These are phyloP conservation scores for Saccharomycopsis sp. DNA, from an alignment of 805 yeast genomes.

Conservation along the genomic window DNA sequence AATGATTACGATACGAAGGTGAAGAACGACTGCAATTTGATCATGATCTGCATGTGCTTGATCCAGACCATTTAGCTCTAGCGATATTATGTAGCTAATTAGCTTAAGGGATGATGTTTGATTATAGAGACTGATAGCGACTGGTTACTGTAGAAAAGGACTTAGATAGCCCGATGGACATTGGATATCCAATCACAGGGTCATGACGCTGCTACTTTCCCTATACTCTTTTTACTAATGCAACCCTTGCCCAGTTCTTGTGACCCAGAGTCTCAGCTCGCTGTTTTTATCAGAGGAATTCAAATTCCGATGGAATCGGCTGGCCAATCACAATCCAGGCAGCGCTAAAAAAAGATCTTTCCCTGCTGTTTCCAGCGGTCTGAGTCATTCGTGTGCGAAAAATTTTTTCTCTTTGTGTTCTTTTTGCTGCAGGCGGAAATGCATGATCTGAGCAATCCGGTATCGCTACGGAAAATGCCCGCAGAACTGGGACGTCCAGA, in stretches of 20 bases:
- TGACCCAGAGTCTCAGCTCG: no score
- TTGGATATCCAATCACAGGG: background rate
- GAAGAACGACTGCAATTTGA: slow-evolving; percentile 17
- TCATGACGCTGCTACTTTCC: background rate
- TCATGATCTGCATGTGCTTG: slow-evolving; percentile 21
- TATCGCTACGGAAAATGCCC: background rate
- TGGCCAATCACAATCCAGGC: background rate
- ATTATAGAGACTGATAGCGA: no score
- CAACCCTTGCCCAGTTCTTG: no score
- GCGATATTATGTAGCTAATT: no score
- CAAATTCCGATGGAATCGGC: background rate
- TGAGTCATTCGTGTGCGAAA: background rate
- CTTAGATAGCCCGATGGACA: no score
- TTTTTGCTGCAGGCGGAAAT: background rate
- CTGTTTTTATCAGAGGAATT: no score
- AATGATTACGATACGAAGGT: slow-evolving; percentile 15
- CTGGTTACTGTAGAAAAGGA: no score
- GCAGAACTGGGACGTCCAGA: no score
- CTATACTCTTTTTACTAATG: no score
- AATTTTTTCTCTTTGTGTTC: background rate
- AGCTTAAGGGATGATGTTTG: no score
- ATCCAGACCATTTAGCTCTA: slow-evolving; percentile 16
- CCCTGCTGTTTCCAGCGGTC: background rate
- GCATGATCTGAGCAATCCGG: background rate
- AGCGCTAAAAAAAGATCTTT: no score